Evolutionary conservation across 2,329 filamentous ascomycete genomes (phyloP).

Genomic region (Moelleriella libera): DNA sequence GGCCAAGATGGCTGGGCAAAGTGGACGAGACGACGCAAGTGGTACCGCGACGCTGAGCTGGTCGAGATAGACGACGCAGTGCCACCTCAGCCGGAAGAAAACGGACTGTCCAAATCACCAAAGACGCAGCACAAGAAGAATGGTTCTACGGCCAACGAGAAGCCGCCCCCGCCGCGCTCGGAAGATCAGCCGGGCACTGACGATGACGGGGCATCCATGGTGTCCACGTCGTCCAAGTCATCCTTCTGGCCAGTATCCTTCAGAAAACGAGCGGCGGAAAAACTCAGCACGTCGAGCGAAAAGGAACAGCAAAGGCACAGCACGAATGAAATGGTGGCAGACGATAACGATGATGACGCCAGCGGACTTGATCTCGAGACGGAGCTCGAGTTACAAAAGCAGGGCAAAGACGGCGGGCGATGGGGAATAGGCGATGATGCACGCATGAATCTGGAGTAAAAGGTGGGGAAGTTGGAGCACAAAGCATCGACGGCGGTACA

Average conservation of each 20-base stretch:
- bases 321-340: constrained; percentile 27
- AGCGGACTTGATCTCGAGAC: constrained; percentile 27
- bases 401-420: constrained; percentile 39
- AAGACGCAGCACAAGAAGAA: constrained; percentile 9
- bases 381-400: constrained; percentile 37
- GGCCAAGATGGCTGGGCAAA: constrained; percentile 84
- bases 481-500: not conserved
- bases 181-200: constrained; percentile 12
- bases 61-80: constrained; percentile 49
- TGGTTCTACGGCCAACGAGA: constrained; percentile 22
- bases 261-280: constrained; percentile 24
- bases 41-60: constrained; percentile 91
- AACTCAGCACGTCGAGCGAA: constrained; percentile 13
- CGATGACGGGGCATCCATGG: constrained; percentile 28
- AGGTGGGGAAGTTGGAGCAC: not conserved
- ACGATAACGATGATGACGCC: constrained; percentile 29
- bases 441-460: constrained; percentile 64
- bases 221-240: constrained; percentile 33
- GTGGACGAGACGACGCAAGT: constrained; percentile 87
- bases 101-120: constrained; percentile 10
- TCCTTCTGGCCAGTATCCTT: constrained; percentile 27
- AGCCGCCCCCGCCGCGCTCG: constrained; percentile 15
- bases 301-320: constrained; percentile 24
- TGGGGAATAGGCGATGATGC: constrained; percentile 79
- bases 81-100: constrained; percentile 22